A percentile compares a stretch with the other conserved stretches of the same genome.
Conservation (phyloP, 257 asterid species). For the Solanum stenotomum region DNA sequence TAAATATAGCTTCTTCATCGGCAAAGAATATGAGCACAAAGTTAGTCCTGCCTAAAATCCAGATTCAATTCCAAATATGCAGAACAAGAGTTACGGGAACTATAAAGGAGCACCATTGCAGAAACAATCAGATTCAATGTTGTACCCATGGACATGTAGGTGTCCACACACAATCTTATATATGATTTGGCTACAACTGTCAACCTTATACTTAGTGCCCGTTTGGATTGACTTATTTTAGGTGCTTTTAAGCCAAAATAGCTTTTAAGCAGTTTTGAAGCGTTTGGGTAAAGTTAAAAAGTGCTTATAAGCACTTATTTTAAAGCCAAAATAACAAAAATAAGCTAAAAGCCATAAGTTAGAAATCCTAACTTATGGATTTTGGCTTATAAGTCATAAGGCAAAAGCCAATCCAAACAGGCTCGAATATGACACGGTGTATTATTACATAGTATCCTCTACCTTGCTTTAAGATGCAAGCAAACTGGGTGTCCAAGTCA, state of each 20-base stretch:
- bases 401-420: too few species aligned
- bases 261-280: too few species aligned
- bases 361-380: too few species aligned
- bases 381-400: too few species aligned
- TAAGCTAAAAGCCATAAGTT: too few species aligned
- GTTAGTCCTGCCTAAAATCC: not conserved
- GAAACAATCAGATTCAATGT: not conserved
- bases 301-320: too few species aligned
- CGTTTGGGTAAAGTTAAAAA: too few species aligned
- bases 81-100: not conserved
- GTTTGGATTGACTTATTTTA: too few species aligned
- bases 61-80: not conserved
- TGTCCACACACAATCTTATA: not conserved
- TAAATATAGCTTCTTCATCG: not conserved
- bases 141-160: not conserved
- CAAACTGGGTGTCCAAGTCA: slow-evolving; percentile 89
- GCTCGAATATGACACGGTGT: not conserved
- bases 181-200: not conserved
- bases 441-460: not conserved
- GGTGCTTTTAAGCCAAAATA: too few species aligned
- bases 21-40: not conserved
- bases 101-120: not conserved
- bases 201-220: not conserved
- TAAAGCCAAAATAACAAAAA: too few species aligned
- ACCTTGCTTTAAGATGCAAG: slow-evolving; percentile 90